Percentiles rank a stretch among this genome's conserved stretches.
Evolutionary conservation across 1,284 basidiomycete genomes (phyloP).

Genomic region (Veloporphyrellus conicus): DNA sequence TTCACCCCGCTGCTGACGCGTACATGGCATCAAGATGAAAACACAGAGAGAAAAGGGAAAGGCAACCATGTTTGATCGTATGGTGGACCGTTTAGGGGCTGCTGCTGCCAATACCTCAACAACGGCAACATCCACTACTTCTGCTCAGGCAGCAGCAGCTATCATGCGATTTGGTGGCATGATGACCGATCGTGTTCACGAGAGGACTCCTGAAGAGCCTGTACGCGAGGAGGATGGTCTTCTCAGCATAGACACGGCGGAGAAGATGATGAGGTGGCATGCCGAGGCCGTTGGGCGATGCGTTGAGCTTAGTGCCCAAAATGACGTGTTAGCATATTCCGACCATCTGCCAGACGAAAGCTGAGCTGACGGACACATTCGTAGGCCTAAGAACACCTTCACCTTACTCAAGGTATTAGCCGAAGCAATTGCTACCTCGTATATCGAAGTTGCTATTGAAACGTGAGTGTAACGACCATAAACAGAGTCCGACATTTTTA

Average conservation of each 20-base stretch:
- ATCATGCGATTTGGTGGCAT: slow-evolving; percentile 82
- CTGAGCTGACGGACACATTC: slow-evolving; percentile 1
- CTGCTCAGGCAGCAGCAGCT: slow-evolving; percentile 75
- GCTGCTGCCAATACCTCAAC: slow-evolving; percentile 64
- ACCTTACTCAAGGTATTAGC: slow-evolving; percentile 82
- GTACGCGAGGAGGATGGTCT: slow-evolving; percentile 77
- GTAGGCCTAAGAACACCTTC: slow-evolving; percentile 87
- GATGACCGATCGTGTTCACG: slow-evolving; percentile 48
- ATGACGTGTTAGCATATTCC: slow-evolving; percentile 69
- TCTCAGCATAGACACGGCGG: slow-evolving; percentile 71
- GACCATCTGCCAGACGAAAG: not conserved
- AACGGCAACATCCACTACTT: slow-evolving; percentile 57
- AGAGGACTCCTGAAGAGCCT: slow-evolving; percentile 62
- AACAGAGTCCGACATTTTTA: not conserved
- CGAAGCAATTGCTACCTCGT: slow-evolving; percentile 82
- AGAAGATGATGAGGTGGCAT: slow-evolving; percentile 93
- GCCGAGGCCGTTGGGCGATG: slow-evolving; percentile 91
- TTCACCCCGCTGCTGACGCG: slow-evolving; percentile 9
- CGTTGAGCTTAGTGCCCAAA: slow-evolving; percentile 76
- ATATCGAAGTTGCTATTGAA: slow-evolving; percentile 88
- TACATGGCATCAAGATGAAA: slow-evolving; percentile 50
- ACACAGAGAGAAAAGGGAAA: slow-evolving; percentile 69
- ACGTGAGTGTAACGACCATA: slow-evolving; percentile 53
- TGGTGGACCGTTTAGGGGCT: slow-evolving; percentile 86
- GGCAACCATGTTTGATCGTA: slow-evolving; percentile 83